Base-by-base conservation (phyloP, 495 filamentous ascomycete species). In the Penicillium cataractarum region DNA sequence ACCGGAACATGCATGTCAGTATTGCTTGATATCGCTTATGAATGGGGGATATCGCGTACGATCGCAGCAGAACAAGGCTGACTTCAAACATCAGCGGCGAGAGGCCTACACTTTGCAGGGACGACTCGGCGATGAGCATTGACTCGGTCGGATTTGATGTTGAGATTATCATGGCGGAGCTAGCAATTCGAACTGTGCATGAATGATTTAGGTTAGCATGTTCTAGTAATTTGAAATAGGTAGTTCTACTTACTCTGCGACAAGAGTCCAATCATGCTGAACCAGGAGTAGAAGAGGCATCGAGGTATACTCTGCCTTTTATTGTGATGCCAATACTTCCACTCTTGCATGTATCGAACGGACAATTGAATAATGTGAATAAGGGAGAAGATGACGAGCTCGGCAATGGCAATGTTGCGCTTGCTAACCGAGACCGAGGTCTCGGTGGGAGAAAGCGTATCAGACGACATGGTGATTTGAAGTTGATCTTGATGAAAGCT, bases 51-150 rank as follows among this genome's bases (percentile, higher is more conserved):
- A 15, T 9, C 35, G 39, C 65, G 33, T 71, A 76, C 74, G 71
- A 69, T 65, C 69, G 56, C 44, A 77, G 50, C 55, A 77, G 61
- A 26, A 77, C 59, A 24, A 77, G 52, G 52, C 72, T 75, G 31
- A 75, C 71, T 65, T 77, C 74, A 49, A 77, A 74, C 24, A 77
- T 58, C 29, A 77, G 67, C 35, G 73, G 73, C 46, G 74, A 75
- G 22, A 77, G 71, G 12, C 74, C 74, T 33, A 72, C 66, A 24
- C 71, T 69, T 66, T 70, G 72, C 60, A 76, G 33, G 9, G 60
- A 56, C 13, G 61, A 57, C 50, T 72, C 72, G 5, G 71, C 66
- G 31, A 68, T 72, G 32, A 75, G 53, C 56, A 72, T 65, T 8
- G 64, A 57, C 42, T 68, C 31, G 52, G 29, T 22, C 7, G 73